Base-by-base conservation (phyloP, 495 filamentous ascomycete genomes). In the Extremus antarcticus region DNA sequence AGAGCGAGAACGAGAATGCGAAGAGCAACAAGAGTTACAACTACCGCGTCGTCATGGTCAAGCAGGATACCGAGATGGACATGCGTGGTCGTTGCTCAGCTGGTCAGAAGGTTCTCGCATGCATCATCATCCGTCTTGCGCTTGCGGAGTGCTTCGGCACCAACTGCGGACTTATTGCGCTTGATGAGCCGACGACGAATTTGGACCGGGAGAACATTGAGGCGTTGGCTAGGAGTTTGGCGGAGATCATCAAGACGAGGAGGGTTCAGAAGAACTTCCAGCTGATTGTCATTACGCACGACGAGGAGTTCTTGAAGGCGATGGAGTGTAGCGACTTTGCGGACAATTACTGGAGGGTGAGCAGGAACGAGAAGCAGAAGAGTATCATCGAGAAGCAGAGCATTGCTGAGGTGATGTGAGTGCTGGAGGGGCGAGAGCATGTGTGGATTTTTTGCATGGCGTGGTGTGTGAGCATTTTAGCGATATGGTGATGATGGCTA, bases 11-110 rank as follows among this genome's bases (percentile, higher is more conserved):
- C 60, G 90, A 92, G 66, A 76, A 77, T 43, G 74, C 74, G 20
- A 83, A 79, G 51, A 84, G 81, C 53, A 92, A 88, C 62, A 81
- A 86, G 51, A 86, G 77, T 29, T 98, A 97, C 77, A 96, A 98
- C 68, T 98, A 98, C 73, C 86, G 94, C 53, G 92, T 98, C 0
- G 88, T 86, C 72, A 99, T 99, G 94, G 83, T 95, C 60, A 99
- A 99, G 73, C 83, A 89, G 64, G 87, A 90, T 61, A 84, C 85
- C 2, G 92, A 99, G 69, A 96, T 99, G 91, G 92, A 99, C 72
- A 99, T 99, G 92, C 88, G 92, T 56, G 92, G 92, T 10, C 85
- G 92, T 29, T 99, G 92, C 76, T 91, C 86, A 66, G 92, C 92
- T 13, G 92, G 92, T 2, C 92, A 99, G 68, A 94, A 91, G 64